Base-by-base conservation (phyloP, 805 yeast genomes). In the Priceomyces carsonii region DNA sequence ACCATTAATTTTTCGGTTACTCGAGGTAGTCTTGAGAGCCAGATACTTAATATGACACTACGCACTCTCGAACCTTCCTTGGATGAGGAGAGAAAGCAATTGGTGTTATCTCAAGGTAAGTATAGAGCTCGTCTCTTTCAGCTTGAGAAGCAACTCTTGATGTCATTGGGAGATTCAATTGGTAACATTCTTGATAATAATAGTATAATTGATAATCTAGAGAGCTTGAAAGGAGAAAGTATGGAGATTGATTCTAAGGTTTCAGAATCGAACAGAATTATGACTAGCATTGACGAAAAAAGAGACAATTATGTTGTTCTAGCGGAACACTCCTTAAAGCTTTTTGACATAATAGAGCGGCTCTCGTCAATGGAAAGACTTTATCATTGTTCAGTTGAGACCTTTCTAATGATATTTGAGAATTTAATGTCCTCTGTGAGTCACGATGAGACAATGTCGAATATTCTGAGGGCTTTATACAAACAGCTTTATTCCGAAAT, bases 1-100 rank as follows among this genome's bases (percentile, higher is more conserved):
- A 50, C 80, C 8, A 66, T 86, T 13, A 86, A 87, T 56, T 91
- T 82, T 56, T 71, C 89, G 0, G 63, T 85, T n/a, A 84, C 95
- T 1, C 67, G 74, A 26, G 75, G 79, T 29, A 80, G 82, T 29
- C 59, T 90, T 32, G 81, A 83, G 39, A 69, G 73, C 18, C 82
- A 82, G 43, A 68, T 85, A 0, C 59, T 86, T 38, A 77, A 82
- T 41, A 56, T 72, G 33, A 64, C 85, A 0, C 58, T 91, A 25
- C 55, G 63, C 19, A 57, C 63, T 8, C 75, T 77, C 40, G 66
- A 71, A 18, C 95, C 96, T 0, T 91, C 82, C 6, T 55, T 86
- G 6, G 88, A 84, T 34, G 44, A 48, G 4, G 72, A 80, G 48
- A 66, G 90, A 38, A 44, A 61, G 1, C 80, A 76, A 27, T 53